Percentiles rank a stretch among this genome's conserved stretches.
Evolutionary conservation across 805 yeast genomes (phyloP).

Genomic region (Candida sonorensis): DNA sequence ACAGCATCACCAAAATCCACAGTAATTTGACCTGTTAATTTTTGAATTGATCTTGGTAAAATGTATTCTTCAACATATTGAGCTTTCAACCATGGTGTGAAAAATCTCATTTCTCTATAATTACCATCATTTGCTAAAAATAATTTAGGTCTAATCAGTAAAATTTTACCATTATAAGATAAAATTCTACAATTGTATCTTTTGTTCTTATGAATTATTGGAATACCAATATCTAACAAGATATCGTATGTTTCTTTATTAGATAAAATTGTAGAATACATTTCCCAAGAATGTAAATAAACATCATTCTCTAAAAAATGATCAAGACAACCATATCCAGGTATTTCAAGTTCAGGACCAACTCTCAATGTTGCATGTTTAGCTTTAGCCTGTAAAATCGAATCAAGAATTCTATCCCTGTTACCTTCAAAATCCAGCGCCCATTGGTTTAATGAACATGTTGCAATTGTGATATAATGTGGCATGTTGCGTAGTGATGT

Average conservation of each 20-base stretch:
- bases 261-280: conserved; percentile 69
- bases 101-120: conserved; percentile 95
- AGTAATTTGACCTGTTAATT: conserved; percentile 55
- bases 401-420: conserved; percentile 79
- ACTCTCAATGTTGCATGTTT: conserved; percentile 78
- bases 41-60: conserved; percentile 65
- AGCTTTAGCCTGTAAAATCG: conserved; percentile 70
- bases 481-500: conserved; percentile 62
- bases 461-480: conserved; percentile 80
- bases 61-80: conserved; percentile 65
- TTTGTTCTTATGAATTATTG: conserved; percentile 78
- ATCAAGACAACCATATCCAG: conserved; percentile 93
- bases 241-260: conserved; percentile 69
- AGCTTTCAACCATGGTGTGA: conserved; percentile 88
- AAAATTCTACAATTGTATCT: conserved; percentile 88
- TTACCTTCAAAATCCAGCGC: conserved; percentile 97
- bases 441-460: conserved; percentile 98
- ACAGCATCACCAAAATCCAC: conserved; percentile 91
- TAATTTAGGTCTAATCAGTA: conserved; percentile 86
- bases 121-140: conserved; percentile 97
- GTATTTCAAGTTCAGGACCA: conserved; percentile 93
- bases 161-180: conserved; percentile 69
- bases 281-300: conserved; percentile 90
- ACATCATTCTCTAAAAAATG: conserved; percentile 89
- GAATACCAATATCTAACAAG: conserved; percentile 90